Percentiles rank a stretch among this genome's conserved stretches.
Evolutionary conservation across 2,329 filamentous ascomycete species (phyloP).

Genomic region (Tolypocladium amazonense): DNA sequence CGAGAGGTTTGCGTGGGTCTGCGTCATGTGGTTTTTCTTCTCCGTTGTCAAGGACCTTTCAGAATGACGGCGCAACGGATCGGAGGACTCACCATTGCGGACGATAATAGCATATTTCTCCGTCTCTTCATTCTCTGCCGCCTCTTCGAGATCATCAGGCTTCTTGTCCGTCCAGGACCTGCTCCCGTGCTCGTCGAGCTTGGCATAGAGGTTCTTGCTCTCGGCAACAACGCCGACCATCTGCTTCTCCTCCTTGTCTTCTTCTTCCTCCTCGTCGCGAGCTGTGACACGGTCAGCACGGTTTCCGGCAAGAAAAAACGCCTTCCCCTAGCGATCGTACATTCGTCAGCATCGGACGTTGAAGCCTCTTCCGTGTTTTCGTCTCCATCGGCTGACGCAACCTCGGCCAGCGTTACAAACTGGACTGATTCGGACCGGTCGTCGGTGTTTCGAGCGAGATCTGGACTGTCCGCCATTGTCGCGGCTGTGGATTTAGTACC

Average conservation of each 20-base stretch:
- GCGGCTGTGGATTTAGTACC: too few species aligned
- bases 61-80: background rate
- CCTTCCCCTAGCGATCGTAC: too few species aligned
- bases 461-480: background rate
- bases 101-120: conserved; percentile 50
- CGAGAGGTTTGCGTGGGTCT: conserved; percentile 44
- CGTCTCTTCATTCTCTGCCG: conserved; percentile 51
- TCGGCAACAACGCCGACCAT: conserved; percentile 25
- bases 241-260: conserved; percentile 8
- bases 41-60: too few species aligned
- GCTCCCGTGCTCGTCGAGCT: conserved; percentile 34
- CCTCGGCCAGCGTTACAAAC: background rate
- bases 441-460: background rate
- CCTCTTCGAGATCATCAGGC: conserved; percentile 41
- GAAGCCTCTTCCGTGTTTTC: background rate
- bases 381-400: background rate
- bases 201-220: conserved; percentile 32
- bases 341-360: too few species aligned
- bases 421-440: conserved; percentile 1
- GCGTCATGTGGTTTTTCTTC: conserved; percentile 34
- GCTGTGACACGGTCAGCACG: background rate
- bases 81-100: conserved; percentile 31
- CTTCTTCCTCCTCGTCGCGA: background rate
- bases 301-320: too few species aligned
- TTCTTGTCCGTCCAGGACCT: conserved; percentile 45